Evolutionary conservation across 345 rosid species (phyloP).

Genomic region (Stellera chamaejasme): DNA sequence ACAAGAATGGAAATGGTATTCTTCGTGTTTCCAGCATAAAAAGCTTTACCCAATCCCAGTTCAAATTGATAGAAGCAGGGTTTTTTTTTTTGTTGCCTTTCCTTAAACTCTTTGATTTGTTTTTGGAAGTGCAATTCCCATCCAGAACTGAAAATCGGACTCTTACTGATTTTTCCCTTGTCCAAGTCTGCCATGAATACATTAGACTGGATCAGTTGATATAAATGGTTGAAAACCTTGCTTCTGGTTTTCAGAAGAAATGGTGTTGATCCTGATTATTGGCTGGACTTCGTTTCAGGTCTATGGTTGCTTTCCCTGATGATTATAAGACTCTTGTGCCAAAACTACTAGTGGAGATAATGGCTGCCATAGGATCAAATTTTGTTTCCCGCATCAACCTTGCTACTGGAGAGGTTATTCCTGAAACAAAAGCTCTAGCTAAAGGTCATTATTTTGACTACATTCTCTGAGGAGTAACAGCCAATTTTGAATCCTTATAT

Average conservation of each 20-base stretch:
- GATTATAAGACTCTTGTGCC: constrained; percentile 78
- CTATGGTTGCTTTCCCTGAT: constrained; percentile 90
- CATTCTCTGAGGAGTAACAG: too few relatives aligned
- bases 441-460: constrained; percentile 42
- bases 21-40: constrained; percentile 1
- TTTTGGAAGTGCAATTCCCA: neutral
- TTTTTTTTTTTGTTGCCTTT: neutral
- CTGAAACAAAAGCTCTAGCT: constrained; percentile 83
- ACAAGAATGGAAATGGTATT: constrained; percentile 98
- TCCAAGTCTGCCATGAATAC: too few relatives aligned
- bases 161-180: neutral
- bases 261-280: constrained; percentile 3
- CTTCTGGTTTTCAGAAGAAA: neutral
- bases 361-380: constrained; percentile 63
- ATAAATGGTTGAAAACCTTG: neutral
- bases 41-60: constrained; percentile 1
- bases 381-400: constrained; percentile 81
- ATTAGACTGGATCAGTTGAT: too few relatives aligned
- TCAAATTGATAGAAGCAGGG: constrained; percentile 4
- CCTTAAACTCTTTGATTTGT: constrained; percentile 6
- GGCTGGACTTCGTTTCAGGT: constrained; percentile 40
- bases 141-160: constrained; percentile 2
- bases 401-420: constrained; percentile 85
- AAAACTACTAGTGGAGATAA: constrained; percentile 72
- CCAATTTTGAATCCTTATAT: too few relatives aligned